Evolutionary conservation across 129 eudicot species (phyloP).

Genomic region (Scalesia atractyloides): DNA sequence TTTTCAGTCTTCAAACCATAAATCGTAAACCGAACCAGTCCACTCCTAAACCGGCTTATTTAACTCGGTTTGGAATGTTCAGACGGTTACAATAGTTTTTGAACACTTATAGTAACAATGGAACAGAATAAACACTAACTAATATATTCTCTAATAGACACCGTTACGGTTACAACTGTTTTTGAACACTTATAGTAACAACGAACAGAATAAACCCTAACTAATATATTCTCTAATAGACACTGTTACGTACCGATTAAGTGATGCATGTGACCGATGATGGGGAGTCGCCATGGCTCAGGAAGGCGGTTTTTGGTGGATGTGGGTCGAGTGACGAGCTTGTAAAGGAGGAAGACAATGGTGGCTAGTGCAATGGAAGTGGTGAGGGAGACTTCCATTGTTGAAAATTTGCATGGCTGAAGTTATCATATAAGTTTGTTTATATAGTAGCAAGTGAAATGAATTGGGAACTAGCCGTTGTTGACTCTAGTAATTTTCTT

Average conservation of each 20-base stretch:
- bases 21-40: no score
- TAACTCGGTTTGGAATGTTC: no score
- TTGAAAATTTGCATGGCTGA: neutral
- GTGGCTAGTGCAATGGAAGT: constrained; percentile 28
- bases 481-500: neutral
- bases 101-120: no score
- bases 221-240: no score
- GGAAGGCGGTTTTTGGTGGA: constrained; percentile 22
- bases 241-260: constrained; percentile 12
- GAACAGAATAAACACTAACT: no score
- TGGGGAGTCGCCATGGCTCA: constrained; percentile 35
- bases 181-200: no score
- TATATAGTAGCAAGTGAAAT: constrained; percentile 2
- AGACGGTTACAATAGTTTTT: no score
- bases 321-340: constrained; percentile 21
- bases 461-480: neutral
- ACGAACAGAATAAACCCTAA: no score
- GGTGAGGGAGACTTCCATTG: constrained; percentile 15
- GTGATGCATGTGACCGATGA: constrained; percentile 40
- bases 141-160: no score
- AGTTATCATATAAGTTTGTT: neutral
- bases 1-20: no score
- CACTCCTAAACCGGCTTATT: no score
- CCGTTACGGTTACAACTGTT: no score
- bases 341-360: constrained; percentile 25